phyloP scores from a whole-genome alignment of 202 grass and related monocot species.

The Digitaria exilis region DNA sequence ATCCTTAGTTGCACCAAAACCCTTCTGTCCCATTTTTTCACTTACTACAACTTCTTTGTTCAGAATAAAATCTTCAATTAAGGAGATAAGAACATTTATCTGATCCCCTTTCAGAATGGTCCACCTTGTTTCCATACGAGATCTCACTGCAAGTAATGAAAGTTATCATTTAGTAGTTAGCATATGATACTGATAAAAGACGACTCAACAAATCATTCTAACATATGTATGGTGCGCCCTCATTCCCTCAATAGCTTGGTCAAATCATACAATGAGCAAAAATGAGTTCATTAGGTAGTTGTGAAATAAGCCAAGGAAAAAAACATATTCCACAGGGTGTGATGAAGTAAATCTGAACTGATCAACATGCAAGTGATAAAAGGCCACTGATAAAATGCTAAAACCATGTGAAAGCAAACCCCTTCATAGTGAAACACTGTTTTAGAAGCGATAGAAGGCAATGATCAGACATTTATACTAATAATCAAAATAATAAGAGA shows the following conservation, averaged over 20 bases:
- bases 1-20: constrained; percentile 29
- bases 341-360: constrained; percentile 19
- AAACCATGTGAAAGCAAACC: constrained; percentile 17
- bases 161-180: neutral
- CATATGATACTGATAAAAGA: neutral
- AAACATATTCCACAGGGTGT: neutral
- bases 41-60: constrained; percentile 65
- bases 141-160: constrained; percentile 63
- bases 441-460: constrained; percentile 10
- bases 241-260: neutral
- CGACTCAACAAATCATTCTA: neutral
- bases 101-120: constrained; percentile 48
- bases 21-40: constrained; percentile 38
- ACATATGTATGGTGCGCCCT: neutral
- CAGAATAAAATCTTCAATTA: constrained; percentile 77
- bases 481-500: neutral
- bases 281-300: neutral
- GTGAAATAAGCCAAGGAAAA: neutral
- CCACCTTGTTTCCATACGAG: constrained; percentile 53
- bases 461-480: neutral
- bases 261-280: constrained; percentile 15
- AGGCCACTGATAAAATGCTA: neutral
- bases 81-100: constrained; percentile 51
- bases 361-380: neutral
- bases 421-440: neutral